A percentile compares a stretch with the other conserved stretches of the same genome.
Conservation (phyloP, 306 rosid species). For the Quercus ilex region DNA sequence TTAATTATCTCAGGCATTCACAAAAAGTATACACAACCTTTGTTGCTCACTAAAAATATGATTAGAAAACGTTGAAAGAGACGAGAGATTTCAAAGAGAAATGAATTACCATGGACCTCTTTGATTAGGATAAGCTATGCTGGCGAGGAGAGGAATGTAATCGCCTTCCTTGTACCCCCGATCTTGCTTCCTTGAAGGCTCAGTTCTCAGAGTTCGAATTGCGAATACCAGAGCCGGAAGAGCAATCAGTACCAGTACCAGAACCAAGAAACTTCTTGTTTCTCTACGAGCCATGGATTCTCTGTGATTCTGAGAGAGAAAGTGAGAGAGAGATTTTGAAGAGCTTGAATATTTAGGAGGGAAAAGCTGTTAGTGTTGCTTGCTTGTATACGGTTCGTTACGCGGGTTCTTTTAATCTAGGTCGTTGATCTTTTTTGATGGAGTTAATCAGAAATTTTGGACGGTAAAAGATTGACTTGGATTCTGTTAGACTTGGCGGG, state of each 20-base stretch:
- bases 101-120: conserved; percentile 10
- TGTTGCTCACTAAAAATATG: too few species aligned
- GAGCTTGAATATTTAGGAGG: background rate
- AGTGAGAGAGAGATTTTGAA: background rate
- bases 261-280: background rate
- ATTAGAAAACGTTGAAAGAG: background rate
- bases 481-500: too few species aligned
- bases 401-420: too few species aligned
- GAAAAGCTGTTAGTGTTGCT: background rate
- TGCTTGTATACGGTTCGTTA: too few species aligned
- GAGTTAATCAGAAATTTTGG: too few species aligned
- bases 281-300: conserved; percentile 16
- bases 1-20: too few species aligned
- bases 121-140: background rate
- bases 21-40: background rate
- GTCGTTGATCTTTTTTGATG: too few species aligned
- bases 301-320: background rate
- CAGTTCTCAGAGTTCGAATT: background rate
- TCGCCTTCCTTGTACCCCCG: background rate
- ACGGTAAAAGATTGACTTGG: too few species aligned
- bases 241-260: background rate
- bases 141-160: conserved; percentile 22
- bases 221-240: background rate
- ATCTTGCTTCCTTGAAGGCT: background rate
- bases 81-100: too few species aligned